These are phyloP conservation scores for Zygosaccharomyces bailii DNA, from an alignment of 805 yeast species.

Conservation along the genomic window DNA sequence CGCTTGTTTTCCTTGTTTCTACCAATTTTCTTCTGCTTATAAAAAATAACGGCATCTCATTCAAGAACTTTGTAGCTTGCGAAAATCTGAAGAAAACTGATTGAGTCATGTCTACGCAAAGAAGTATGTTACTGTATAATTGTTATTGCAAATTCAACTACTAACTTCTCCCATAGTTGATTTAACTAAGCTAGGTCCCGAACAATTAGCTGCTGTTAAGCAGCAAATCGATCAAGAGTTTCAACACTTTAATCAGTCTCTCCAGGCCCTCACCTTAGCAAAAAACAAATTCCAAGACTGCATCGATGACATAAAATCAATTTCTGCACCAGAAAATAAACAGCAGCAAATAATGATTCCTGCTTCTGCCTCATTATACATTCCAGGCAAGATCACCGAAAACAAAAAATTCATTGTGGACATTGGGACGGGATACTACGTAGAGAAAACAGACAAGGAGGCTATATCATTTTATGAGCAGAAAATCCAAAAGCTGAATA, in stretches of 20 bases:
- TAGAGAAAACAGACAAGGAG: conserved; percentile 68
- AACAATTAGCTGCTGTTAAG: conserved; percentile 80
- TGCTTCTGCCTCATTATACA: conserved; percentile 80
- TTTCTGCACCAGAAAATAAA: conserved; percentile 42
- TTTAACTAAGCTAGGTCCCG: conserved; percentile 67
- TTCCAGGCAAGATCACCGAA: conserved; percentile 74
- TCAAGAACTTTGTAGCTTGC: background rate
- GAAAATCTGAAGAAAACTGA: conserved; percentile 1
- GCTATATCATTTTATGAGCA: conserved; percentile 68
- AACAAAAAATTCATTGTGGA: conserved; percentile 78
- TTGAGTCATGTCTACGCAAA: conserved; percentile 27
- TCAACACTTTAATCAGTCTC: conserved; percentile 79
- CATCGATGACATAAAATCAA: conserved; percentile 58
- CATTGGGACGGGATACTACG: conserved; percentile 93
- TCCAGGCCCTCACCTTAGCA: conserved; percentile 79
- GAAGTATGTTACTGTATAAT: conserved; percentile 23
- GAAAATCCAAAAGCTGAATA: conserved; percentile 67
- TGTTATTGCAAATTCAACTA: background rate
- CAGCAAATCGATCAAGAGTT: conserved; percentile 80
- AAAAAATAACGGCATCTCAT: conserved; percentile 1
- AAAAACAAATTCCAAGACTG: conserved; percentile 80
- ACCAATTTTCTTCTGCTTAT: background rate
- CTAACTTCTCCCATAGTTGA: conserved; percentile 45
- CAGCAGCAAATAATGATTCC: conserved; percentile 71
- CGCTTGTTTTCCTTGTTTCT: conserved; percentile 3